Evolutionary conservation across 805 yeast genomes (phyloP).

Genomic region (Wickerhamomyces sydowiorum): DNA sequence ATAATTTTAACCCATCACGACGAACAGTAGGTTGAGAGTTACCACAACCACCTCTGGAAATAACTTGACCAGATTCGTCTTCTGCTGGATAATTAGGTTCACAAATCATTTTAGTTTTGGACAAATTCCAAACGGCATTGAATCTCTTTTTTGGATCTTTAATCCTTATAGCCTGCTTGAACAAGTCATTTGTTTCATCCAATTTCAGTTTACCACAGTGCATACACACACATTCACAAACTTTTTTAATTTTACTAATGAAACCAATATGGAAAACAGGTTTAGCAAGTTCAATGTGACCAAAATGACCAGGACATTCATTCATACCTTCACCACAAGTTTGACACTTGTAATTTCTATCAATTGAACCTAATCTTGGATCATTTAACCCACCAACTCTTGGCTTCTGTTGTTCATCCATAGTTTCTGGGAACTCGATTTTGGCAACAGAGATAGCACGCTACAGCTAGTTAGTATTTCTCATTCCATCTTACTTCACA

Average conservation of each 20-base stretch:
- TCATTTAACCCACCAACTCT: slow-evolving; percentile 96
- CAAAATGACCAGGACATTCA: slow-evolving; percentile 99
- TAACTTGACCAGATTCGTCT: slow-evolving; percentile 46
- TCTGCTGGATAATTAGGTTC: slow-evolving; percentile 77
- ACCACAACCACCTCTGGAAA: slow-evolving; percentile 96
- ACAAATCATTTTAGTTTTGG: slow-evolving; percentile 91
- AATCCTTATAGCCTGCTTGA: slow-evolving; percentile 83
- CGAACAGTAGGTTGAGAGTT: slow-evolving; percentile 93
- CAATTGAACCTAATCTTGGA: slow-evolving; percentile 95
- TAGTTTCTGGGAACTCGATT: slow-evolving; percentile 98
- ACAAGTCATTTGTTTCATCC: slow-evolving; percentile 65
- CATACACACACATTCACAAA: slow-evolving; percentile 96
- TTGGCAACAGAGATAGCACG: slow-evolving; percentile 98
- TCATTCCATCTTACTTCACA: too few species aligned
- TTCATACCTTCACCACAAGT: slow-evolving; percentile 99
- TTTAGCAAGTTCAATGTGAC: slow-evolving; percentile 96
- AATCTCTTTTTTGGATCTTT: slow-evolving; percentile 94
- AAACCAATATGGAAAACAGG: slow-evolving; percentile 98
- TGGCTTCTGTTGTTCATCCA: slow-evolving; percentile 96
- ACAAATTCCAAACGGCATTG: slow-evolving; percentile 92
- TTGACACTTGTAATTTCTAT: slow-evolving; percentile 95
- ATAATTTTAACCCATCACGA: slow-evolving; percentile 89
- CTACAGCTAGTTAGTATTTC: slow-evolving; percentile 22
- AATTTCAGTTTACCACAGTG: slow-evolving; percentile 93
- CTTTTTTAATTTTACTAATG: slow-evolving; percentile 87